Evolutionary conservation across 2,329 filamentous ascomycete species (phyloP), one percentile per base, ranked within the genome.

Genomic region (Colletotrichum acutatum): DNA sequence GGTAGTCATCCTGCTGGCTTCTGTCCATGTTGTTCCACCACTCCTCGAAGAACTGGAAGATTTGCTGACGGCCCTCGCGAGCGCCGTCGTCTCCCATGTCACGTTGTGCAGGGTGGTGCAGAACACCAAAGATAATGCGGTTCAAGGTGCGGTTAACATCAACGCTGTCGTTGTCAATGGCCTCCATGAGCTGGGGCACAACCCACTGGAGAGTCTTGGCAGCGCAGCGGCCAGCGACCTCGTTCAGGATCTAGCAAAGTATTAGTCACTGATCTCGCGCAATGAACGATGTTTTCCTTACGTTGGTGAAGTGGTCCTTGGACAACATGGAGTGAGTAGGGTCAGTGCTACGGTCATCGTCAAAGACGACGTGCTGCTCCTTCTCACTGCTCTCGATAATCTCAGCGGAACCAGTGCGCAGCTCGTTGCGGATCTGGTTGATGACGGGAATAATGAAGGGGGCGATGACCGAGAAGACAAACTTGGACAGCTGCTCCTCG

Each of bases 261-360:
- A 68, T 78, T 63, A 58, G 26, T 3, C 34, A n/a, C 1, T 28
- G 72, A 1, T 26, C 22, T 12, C 2, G 19, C 30, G 12, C 1
- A 19, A 22, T 16, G 7, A 28, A 16, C 34, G 4, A 12, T 28
- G 4, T 11, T 34, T 26, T 77, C 3, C 87, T 83, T 81, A 93
- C 87, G 79, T 97, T 97, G 75, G 93, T 94, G 82, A 98, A 98
- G 83, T 98, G 95, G 78, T 98, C 95, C 85, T 98, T 98, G 72
- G 95, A 95, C 65, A 98, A 86, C 95, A 98, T 98, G 24, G 94
- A 97, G 85, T 98, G 95, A 1, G 95, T 98, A 0, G 95, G 96
- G 79, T 98, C 93, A 24, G 90, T 91, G 75, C 86, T 93, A 64
- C 89, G 75, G 79, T 97, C 92, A 76, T 98, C 92, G 57, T 93